Conservation (phyloP, 768 basidiomycete species). For the Lentinula boryana region DNA sequence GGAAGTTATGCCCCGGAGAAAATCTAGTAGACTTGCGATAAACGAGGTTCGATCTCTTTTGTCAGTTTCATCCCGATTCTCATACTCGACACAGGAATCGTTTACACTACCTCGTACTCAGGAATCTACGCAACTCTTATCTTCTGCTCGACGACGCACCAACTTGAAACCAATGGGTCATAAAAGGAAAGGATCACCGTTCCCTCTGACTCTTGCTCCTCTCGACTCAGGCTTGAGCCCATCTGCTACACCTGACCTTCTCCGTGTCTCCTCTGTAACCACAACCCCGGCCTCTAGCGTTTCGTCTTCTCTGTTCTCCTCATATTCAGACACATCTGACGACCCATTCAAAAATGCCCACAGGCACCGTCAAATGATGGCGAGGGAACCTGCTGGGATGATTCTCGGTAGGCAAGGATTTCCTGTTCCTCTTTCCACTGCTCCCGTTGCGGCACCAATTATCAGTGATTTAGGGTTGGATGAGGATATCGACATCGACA, state of each 20-base stretch:
- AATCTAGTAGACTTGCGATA: neutral
- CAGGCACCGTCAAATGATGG: neutral
- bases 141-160: neutral
- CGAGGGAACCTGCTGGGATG: neutral
- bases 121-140: neutral
- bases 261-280: neutral
- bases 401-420: neutral
- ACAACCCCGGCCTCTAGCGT: too few species aligned
- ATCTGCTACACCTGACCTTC: neutral
- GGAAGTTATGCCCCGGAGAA: neutral
- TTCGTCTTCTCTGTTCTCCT: neutral
- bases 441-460: neutral
- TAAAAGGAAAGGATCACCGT: constrained; percentile 1
- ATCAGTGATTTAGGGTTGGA: neutral
- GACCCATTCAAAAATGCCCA: neutral
- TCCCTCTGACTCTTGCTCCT: neutral
- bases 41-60: neutral
- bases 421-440: neutral
- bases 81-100: neutral
- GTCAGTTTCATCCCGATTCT: neutral
- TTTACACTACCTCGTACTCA: neutral
- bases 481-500: neutral
- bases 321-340: neutral
- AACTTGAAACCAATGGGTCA: constrained; percentile 4
- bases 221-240: neutral